Conservation (phyloP, 305 asterid species). For the Solanum hybrid region DNA sequence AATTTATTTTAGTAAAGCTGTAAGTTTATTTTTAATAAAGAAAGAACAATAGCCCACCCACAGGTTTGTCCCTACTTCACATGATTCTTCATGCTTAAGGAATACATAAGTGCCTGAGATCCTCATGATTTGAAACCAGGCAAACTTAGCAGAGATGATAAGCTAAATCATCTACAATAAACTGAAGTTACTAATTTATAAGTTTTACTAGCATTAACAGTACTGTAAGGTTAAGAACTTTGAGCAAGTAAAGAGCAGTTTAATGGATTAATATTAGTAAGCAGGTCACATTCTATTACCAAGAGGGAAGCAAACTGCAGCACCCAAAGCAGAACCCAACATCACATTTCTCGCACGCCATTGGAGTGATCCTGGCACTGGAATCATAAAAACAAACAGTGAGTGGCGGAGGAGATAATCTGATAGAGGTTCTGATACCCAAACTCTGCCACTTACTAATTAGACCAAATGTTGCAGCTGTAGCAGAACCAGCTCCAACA, state of each 20-base stretch:
- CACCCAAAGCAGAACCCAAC: slow-evolving; percentile 87
- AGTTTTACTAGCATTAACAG: neutral
- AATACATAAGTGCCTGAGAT: neutral
- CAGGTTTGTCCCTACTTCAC: neutral
- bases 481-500: slow-evolving; percentile 90
- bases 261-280: neutral
- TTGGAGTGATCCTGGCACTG: slow-evolving; percentile 86
- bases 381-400: slow-evolving; percentile 16
- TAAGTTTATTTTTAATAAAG: neutral
- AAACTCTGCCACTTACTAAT: slow-evolving; percentile 43
- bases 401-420: neutral
- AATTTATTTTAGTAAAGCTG: neutral
- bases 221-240: neutral
- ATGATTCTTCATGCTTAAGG: neutral
- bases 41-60: neutral
- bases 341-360: slow-evolving; percentile 83
- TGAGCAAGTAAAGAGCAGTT: neutral
- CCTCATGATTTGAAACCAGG: neutral
- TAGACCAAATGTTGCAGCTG: slow-evolving; percentile 88
- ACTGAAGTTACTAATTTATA: neutral
- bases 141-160: neutral
- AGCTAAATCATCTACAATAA: neutral
- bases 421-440: neutral
- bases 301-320: slow-evolving; percentile 80
- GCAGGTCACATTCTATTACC: slow-evolving; percentile 33